phyloP scores from a whole-genome alignment of 176 grass and related monocot species.

The Carex scoparia region DNA sequence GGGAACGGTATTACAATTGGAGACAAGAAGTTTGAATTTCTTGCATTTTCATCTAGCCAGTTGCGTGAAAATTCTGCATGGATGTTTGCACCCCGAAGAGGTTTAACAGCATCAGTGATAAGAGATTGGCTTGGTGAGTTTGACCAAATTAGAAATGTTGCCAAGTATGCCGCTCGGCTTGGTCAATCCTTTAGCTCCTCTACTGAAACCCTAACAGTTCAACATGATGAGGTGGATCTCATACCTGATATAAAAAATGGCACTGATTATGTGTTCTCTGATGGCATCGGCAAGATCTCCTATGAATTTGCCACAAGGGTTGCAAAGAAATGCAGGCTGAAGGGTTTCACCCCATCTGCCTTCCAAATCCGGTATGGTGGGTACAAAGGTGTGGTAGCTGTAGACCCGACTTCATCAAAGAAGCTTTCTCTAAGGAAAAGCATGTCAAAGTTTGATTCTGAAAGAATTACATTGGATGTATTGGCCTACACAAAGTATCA shows the following conservation, averaged over 20 bases:
- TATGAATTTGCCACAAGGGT: conserved; percentile 60
- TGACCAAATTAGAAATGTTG: conserved; percentile 64
- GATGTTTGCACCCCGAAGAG: conserved; percentile 70
- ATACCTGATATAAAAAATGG: conserved; percentile 61
- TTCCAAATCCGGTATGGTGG: conserved; percentile 94
- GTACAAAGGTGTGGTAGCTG: conserved; percentile 82
- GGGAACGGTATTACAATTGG: conserved; percentile 69
- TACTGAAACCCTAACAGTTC: conserved; percentile 66
- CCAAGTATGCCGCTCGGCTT: conserved; percentile 90
- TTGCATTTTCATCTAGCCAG: conserved; percentile 95
- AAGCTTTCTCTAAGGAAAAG: conserved; percentile 85
- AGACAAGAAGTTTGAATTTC: conserved; percentile 80
- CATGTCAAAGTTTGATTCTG: conserved; percentile 79
- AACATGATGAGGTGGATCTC: conserved; percentile 36
- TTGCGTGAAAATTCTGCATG: conserved; percentile 87
- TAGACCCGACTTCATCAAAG: conserved; percentile 50
- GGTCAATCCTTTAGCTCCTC: conserved; percentile 90
- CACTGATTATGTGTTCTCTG: conserved; percentile 65
- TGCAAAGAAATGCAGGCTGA: conserved; percentile 60
- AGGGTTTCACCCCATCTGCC: conserved; percentile 58
- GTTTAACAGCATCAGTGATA: conserved; percentile 50
- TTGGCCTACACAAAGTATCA: conserved; percentile 92
- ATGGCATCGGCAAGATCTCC: conserved; percentile 92
- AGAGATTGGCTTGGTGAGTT: conserved; percentile 89
- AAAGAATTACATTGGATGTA: conserved; percentile 72